These are phyloP conservation scores for Daldinia vernicosa DNA, from an alignment of 495 filamentous ascomycete species.

Conservation along the genomic window DNA sequence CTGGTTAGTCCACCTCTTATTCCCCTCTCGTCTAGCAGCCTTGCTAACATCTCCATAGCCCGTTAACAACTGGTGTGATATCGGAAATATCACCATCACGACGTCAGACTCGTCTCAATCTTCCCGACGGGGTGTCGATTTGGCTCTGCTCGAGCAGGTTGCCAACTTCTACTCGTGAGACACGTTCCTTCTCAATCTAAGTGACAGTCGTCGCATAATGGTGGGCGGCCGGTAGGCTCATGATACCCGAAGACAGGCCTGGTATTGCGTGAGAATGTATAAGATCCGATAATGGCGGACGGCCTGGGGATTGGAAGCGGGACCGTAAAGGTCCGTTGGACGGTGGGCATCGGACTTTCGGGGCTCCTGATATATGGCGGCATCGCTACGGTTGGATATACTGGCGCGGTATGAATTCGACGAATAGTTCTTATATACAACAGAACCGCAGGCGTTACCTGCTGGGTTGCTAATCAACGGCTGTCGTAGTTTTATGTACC, in stretches of 20 bases:
- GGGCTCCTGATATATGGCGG: neutral
- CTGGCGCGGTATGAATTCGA: constrained; percentile 28
- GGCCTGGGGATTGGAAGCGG: neutral
- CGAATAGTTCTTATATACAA: constrained; percentile 8
- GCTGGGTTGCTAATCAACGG: constrained; percentile 1
- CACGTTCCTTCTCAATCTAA: neutral
- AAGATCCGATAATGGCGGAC: constrained; percentile 10
- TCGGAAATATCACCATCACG: constrained; percentile 58
- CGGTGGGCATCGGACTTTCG: constrained; percentile 4
- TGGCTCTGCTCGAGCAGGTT: constrained; percentile 32
- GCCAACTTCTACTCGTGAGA: constrained; percentile 24
- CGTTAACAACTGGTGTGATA: constrained; percentile 80
- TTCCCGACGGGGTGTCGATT: constrained; percentile 20
- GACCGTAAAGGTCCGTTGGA: constrained; percentile 1
- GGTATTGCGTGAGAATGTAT: constrained; percentile 19
- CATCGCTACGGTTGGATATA: constrained; percentile 25
- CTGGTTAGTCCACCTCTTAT: constrained; percentile 69
- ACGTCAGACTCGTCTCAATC: constrained; percentile 4
- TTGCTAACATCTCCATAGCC: constrained; percentile 57
- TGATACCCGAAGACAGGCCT: constrained; percentile 34
- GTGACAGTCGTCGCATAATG: constrained; percentile 9
- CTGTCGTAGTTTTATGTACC: neutral
- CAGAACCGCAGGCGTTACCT: neutral
- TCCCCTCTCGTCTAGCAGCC: constrained; percentile 4
- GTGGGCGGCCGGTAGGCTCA: constrained; percentile 18